phyloP scores from a whole-genome alignment of 73 alveolate genomes.

The Tetrahymena elliotti region DNA sequence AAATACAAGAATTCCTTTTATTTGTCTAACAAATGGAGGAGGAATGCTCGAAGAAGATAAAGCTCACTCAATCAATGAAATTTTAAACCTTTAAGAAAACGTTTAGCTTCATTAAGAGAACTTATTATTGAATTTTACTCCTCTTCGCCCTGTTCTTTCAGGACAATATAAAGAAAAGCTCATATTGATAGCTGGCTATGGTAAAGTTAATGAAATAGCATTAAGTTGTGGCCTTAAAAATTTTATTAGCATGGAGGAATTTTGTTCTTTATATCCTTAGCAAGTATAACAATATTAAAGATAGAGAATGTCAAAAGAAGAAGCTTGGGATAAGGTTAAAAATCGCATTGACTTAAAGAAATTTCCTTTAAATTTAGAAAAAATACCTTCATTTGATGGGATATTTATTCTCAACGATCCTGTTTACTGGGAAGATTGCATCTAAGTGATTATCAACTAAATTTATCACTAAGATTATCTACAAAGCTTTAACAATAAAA shows the following conservation, averaged over 20 bases:
- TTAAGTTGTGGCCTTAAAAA: constrained; percentile 47
- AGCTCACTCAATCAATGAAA: constrained; percentile 43
- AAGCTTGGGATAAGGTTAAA: constrained; percentile 7
- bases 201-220: constrained; percentile 47
- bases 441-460: neutral
- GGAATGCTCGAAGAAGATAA: constrained; percentile 52
- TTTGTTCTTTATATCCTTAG: constrained; percentile 44
- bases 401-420: constrained; percentile 34
- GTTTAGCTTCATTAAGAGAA: constrained; percentile 28
- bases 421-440: constrained; percentile 26
- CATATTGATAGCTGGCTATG: constrained; percentile 54
- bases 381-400: constrained; percentile 2
- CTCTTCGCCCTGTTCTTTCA: constrained; percentile 43
- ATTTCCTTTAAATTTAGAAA: neutral
- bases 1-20: constrained; percentile 41
- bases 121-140: constrained; percentile 55
- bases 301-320: constrained; percentile 31
- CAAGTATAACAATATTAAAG: constrained; percentile 18
- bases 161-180: constrained; percentile 37
- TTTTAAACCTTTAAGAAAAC: constrained; percentile 21
- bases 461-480: neutral
- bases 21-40: constrained; percentile 69
- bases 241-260: constrained; percentile 50
- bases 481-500: neutral
- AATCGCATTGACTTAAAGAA: constrained; percentile 2